phyloP scores from a whole-genome alignment of 2,329 filamentous ascomycete species.

The Monascus ruber region DNA sequence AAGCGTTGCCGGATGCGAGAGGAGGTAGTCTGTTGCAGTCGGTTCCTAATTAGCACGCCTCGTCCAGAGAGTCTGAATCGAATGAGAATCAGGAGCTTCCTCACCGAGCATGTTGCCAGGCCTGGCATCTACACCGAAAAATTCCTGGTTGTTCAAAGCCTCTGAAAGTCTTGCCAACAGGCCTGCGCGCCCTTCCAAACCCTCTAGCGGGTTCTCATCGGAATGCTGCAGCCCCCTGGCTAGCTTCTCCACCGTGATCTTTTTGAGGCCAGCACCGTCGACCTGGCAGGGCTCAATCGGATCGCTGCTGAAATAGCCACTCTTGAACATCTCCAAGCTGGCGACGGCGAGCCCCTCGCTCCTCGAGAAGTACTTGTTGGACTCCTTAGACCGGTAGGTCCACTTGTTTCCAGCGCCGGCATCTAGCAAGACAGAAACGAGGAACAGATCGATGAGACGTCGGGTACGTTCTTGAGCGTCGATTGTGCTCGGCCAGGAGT shows the following conservation, averaged over 20 bases:
- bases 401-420: constrained; percentile 80
- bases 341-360: constrained; percentile 79
- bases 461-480: constrained; percentile 43
- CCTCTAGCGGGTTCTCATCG: constrained; percentile 68
- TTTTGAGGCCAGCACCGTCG: constrained; percentile 67
- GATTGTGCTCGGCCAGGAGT: constrained; percentile 38
- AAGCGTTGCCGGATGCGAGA: constrained; percentile 80
- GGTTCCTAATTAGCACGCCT: background rate
- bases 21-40: constrained; percentile 64
- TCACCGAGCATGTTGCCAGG: constrained; percentile 90
- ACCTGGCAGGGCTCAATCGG: constrained; percentile 74
- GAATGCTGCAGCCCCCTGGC: constrained; percentile 76
- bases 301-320: constrained; percentile 77
- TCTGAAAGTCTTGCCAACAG: constrained; percentile 64
- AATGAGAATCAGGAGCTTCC: constrained; percentile 9
- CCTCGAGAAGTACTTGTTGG: constrained; percentile 66
- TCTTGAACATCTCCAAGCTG: constrained; percentile 85
- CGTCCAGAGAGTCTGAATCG: too few relatives aligned
- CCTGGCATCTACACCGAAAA: constrained; percentile 72
- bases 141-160: constrained; percentile 67
- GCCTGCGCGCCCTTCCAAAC: constrained; percentile 71
- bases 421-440: constrained; percentile 50
- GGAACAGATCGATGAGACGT: constrained; percentile 50
- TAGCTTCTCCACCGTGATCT: constrained; percentile 61
- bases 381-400: constrained; percentile 87